phyloP scores from a whole-genome alignment of 257 asterid species.

The Rubia yunnanensis region DNA sequence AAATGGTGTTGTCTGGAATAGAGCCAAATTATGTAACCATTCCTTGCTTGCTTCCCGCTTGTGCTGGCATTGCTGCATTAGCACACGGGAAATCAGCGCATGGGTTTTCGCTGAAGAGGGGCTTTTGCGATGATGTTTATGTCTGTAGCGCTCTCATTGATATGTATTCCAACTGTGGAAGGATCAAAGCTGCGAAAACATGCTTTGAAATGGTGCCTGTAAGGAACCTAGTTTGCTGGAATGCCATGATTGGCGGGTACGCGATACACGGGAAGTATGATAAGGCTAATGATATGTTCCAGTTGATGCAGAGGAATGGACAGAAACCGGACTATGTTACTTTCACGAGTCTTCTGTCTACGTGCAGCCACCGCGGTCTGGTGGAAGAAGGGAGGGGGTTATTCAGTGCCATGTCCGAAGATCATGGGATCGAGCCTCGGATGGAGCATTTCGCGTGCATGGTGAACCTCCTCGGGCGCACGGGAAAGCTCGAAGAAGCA shows the following conservation, averaged over 20 bases:
- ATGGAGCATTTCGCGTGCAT: slow-evolving; percentile 85
- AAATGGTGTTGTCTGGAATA: slow-evolving; percentile 63
- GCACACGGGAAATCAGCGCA: slow-evolving; percentile 79
- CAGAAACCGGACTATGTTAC: slow-evolving; percentile 65
- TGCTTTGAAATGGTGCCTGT: slow-evolving; percentile 52
- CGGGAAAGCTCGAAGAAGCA: slow-evolving; percentile 83
- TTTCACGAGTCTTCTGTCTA: slow-evolving; percentile 78
- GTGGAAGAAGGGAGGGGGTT: slow-evolving; percentile 50
- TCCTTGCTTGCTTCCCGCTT: slow-evolving; percentile 88
- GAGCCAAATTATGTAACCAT: slow-evolving; percentile 67
- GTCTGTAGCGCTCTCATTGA: slow-evolving; percentile 81
- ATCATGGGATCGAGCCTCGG: slow-evolving; percentile 52
- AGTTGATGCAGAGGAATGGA: slow-evolving; percentile 48
- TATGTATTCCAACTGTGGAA: slow-evolving; percentile 90
- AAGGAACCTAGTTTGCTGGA: slow-evolving; percentile 80
- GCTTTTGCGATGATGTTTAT: slow-evolving; percentile 43
- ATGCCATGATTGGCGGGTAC: slow-evolving; percentile 73
- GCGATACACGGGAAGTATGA: slow-evolving; percentile 75
- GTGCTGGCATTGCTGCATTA: slow-evolving; percentile 79
- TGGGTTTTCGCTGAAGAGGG: slow-evolving; percentile 58
- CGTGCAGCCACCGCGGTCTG: slow-evolving; percentile 75
- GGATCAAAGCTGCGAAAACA: slow-evolving; percentile 44
- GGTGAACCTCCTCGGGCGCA: slow-evolving; percentile 79
- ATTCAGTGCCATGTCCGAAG: slow-evolving; percentile 54
- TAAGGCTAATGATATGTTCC: slow-evolving; percentile 50